Conservation (phyloP, 805 yeast genomes). For the Metschnikowia chrysomelidarum region DNA sequence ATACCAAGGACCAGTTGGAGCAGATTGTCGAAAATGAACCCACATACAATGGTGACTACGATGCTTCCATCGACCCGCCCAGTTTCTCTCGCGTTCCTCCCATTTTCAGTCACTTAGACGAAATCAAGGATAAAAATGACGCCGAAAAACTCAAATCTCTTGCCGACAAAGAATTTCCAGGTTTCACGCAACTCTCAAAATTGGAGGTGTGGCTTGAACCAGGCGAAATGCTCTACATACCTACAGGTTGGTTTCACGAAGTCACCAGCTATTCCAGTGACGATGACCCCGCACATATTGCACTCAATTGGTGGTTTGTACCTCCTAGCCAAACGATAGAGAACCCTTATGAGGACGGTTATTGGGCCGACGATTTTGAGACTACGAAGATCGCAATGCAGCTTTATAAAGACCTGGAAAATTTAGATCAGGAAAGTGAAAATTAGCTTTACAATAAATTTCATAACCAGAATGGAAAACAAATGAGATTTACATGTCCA, state of each 20-base stretch:
- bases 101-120: slow-evolving; percentile 56
- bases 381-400: slow-evolving; percentile 37
- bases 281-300: slow-evolving; percentile 47
- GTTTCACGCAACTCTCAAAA: slow-evolving; percentile 40
- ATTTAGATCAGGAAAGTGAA: no score
- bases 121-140: slow-evolving; percentile 33
- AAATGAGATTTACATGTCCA: no score
- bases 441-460: no score
- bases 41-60: slow-evolving; percentile 2
- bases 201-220: slow-evolving; percentile 50
- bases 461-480: no score
- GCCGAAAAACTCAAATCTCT: slow-evolving; percentile 30
- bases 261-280: slow-evolving; percentile 59
- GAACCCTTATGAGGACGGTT: slow-evolving; percentile 44
- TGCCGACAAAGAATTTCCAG: slow-evolving; percentile 48
- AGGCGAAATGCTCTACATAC: slow-evolving; percentile 68
- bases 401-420: no score
- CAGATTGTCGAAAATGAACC: slow-evolving; percentile 13
- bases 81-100: slow-evolving; percentile 69
- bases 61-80: slow-evolving; percentile 52
- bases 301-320: slow-evolving; percentile 72
- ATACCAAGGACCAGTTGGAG: slow-evolving; percentile 8
- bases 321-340: slow-evolving; percentile 50
- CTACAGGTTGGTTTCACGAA: slow-evolving; percentile 83
- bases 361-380: slow-evolving; percentile 54